phyloP scores from a whole-genome alignment of 2,329 filamentous ascomycete genomes.

The Pseudogymnoascus sp. region DNA sequence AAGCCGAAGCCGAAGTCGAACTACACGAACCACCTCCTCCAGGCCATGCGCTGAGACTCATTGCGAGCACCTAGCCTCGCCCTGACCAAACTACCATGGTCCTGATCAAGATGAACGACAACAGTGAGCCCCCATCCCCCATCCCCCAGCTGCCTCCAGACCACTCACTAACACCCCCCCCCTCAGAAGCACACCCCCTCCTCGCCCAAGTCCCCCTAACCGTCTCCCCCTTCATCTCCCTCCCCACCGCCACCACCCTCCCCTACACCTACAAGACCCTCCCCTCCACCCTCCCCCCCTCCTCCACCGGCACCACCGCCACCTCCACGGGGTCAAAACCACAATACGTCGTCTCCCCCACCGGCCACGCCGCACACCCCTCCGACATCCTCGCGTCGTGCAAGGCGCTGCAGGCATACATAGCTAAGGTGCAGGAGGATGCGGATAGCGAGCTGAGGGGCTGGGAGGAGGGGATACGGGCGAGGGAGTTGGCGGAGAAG shows the following conservation, averaged over 20 bases:
- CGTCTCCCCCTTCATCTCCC: constrained; percentile 86
- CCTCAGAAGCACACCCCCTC: constrained; percentile 72
- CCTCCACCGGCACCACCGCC: constrained; percentile 45
- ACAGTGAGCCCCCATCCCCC: constrained; percentile 16
- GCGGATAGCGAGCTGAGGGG: constrained; percentile 58
- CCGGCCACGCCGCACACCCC: constrained; percentile 77
- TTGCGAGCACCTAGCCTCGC: too few species aligned
- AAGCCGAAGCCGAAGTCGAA: too few species aligned
- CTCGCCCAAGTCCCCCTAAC: constrained; percentile 89
- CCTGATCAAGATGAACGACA: constrained; percentile 24
- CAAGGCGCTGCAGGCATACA: constrained; percentile 65
- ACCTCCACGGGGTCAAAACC: constrained; percentile 44
- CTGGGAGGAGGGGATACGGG: constrained; percentile 60
- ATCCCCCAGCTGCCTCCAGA: background rate
- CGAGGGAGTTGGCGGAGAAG: constrained; percentile 69
- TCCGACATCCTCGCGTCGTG: constrained; percentile 80
- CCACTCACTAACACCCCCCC: background rate
- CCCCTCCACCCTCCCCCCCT: constrained; percentile 75
- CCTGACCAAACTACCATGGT: background rate
- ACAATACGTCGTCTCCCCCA: constrained; percentile 65
- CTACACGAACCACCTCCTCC: too few species aligned
- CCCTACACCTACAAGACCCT: constrained; percentile 93
- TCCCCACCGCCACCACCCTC: constrained; percentile 82
- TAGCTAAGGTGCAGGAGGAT: constrained; percentile 59
- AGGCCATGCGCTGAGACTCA: too few species aligned